phyloP scores from a whole-genome alignment of 495 filamentous ascomycete species.

The Hypoxylon cercidicola region DNA sequence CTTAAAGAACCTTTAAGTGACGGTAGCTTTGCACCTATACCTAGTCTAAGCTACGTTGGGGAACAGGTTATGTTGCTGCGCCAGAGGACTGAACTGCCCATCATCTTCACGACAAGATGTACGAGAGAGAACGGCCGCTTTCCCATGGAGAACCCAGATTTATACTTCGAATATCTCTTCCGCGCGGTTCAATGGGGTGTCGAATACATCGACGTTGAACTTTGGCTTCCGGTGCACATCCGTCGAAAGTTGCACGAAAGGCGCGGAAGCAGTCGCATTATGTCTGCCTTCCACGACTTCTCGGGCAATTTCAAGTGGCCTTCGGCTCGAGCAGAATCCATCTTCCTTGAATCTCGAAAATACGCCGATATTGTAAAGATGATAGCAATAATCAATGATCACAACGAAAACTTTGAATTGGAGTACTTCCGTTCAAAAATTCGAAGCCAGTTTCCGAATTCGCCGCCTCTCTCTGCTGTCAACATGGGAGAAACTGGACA shows the following conservation, averaged over 20 bases:
- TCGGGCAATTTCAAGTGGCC: constrained; percentile 85
- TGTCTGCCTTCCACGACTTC: constrained; percentile 89
- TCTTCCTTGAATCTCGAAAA: constrained; percentile 74
- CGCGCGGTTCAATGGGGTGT: constrained; percentile 86
- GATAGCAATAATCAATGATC: constrained; percentile 80
- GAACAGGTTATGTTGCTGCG: constrained; percentile 85
- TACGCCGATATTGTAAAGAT: constrained; percentile 90
- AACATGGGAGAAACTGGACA: constrained; percentile 89
- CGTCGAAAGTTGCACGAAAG: constrained; percentile 70
- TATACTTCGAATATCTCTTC: constrained; percentile 80
- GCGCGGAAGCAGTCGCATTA: constrained; percentile 80
- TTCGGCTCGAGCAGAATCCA: constrained; percentile 70
- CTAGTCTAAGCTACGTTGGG: constrained; percentile 83
- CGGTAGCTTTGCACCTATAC: constrained; percentile 66
- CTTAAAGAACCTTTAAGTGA: constrained; percentile 75
- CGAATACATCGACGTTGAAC: constrained; percentile 87
- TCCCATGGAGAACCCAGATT: constrained; percentile 77
- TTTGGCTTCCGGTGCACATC: constrained; percentile 84
- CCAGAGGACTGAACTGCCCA: constrained; percentile 83
- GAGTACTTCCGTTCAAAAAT: constrained; percentile 87
- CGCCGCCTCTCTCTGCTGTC: constrained; percentile 78
- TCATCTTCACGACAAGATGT: constrained; percentile 86
- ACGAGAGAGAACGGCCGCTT: constrained; percentile 83
- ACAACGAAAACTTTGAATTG: constrained; percentile 85
- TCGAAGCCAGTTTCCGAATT: constrained; percentile 68